phyloP scores from a whole-genome alignment of 345 rosid species.

The Pseudoturritis turrita region DNA sequence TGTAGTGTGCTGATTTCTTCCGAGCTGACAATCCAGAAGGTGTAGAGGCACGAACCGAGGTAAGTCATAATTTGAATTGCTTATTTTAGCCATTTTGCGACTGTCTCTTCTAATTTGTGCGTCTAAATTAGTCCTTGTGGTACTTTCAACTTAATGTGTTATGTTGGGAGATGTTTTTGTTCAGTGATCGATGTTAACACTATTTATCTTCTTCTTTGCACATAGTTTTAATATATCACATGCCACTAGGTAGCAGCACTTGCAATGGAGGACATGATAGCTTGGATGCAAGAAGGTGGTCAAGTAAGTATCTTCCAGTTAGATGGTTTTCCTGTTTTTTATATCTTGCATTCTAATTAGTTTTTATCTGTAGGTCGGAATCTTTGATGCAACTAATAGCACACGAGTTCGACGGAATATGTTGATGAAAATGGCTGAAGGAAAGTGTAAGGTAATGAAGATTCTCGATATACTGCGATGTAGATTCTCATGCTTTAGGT shows the following conservation, averaged over 20 bases:
- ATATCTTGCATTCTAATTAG: slow-evolving; percentile 21
- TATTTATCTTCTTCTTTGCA: slow-evolving; percentile 53
- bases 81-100: background rate
- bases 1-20: slow-evolving; percentile 96
- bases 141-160: slow-evolving; percentile 8
- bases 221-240: slow-evolving; percentile 73
- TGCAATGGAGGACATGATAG: slow-evolving; percentile 99
- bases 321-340: background rate
- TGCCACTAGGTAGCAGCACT: slow-evolving; percentile 99
- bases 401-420: slow-evolving; percentile 75
- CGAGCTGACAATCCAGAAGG: slow-evolving; percentile 98
- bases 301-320: slow-evolving; percentile 56
- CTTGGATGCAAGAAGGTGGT: slow-evolving; percentile 99
- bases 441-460: slow-evolving; percentile 89
- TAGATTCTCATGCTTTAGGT: slow-evolving; percentile 8
- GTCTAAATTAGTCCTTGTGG: background rate
- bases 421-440: slow-evolving; percentile 99
- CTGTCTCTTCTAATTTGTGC: slow-evolving; percentile 4
- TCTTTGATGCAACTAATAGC: slow-evolving; percentile 99
- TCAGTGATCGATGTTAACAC: slow-evolving; percentile 34
- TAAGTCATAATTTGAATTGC: slow-evolving; percentile 26
- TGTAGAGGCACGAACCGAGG: slow-evolving; percentile 98
- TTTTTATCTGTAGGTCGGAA: slow-evolving; percentile 69
- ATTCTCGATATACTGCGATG: background rate
- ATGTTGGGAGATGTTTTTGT: slow-evolving; percentile 26